These are phyloP conservation scores for Raffaelea deltoideospora DNA, from an alignment of 2,329 filamentous ascomycete genomes.

Conservation along the genomic window DNA sequence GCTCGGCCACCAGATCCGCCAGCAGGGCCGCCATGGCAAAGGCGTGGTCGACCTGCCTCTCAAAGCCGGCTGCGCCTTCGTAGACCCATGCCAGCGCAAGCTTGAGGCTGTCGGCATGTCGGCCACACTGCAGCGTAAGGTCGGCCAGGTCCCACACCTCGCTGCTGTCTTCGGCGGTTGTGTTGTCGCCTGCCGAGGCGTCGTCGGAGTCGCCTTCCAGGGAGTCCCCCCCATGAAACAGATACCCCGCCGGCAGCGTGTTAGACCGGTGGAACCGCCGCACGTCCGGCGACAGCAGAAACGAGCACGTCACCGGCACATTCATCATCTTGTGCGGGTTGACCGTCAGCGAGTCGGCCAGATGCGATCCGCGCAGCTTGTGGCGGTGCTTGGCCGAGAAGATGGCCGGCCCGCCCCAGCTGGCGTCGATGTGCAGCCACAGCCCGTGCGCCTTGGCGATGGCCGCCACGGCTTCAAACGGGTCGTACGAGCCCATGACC, in stretches of 20 bases:
- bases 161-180: constrained; percentile 12
- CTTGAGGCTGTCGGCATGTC: constrained; percentile 74
- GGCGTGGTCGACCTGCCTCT: constrained; percentile 51
- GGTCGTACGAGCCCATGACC: constrained; percentile 79
- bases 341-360: constrained; percentile 69
- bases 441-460: constrained; percentile 58
- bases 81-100: constrained; percentile 81
- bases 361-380: constrained; percentile 55
- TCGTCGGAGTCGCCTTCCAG: constrained; percentile 55
- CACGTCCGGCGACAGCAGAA: constrained; percentile 67
- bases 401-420: constrained; percentile 74
- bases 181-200: constrained; percentile 18
- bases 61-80: constrained; percentile 66
- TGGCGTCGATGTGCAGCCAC: constrained; percentile 89
- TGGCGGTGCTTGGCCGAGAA: constrained; percentile 52
- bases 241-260: constrained; percentile 72
- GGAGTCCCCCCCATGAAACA: constrained; percentile 45
- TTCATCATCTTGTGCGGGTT: constrained; percentile 98
- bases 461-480: constrained; percentile 51
- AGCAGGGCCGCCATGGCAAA: constrained; percentile 59
- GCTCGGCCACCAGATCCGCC: constrained; percentile 38
- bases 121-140: constrained; percentile 83
- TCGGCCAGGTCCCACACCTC: constrained; percentile 85
- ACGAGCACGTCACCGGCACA: constrained; percentile 79
- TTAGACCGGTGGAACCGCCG: constrained; percentile 68